A percentile compares a stretch with the other conserved stretches of the same genome.
Conservation (phyloP, 2,329 filamentous ascomycete genomes). For the Xylariaceae sp. region DNA sequence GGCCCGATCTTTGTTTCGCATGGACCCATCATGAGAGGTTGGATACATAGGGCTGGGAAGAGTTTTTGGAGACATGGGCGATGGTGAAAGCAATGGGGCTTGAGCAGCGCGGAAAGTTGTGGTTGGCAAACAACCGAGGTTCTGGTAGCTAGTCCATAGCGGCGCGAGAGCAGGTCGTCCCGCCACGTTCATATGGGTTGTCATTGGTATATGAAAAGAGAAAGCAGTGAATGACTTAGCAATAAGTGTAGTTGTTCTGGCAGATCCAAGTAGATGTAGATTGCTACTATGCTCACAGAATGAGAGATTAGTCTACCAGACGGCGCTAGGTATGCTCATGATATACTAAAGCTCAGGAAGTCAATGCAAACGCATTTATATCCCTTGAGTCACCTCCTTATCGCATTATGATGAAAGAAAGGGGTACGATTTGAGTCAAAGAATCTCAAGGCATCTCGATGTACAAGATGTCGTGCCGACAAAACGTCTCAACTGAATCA, state of each 20-base stretch:
- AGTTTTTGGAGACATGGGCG: slow-evolving; percentile 41
- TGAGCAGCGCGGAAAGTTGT: slow-evolving; percentile 35
- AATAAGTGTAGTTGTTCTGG: neutral
- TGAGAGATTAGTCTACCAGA: neutral
- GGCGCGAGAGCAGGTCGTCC: slow-evolving; percentile 46
- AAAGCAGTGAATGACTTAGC: neutral
- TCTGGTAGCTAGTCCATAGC: slow-evolving; percentile 44
- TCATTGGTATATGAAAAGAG: slow-evolving; percentile 21
- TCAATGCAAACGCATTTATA: slow-evolving; percentile 24
- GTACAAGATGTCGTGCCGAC: slow-evolving; percentile 5
- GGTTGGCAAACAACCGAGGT: slow-evolving; percentile 34
- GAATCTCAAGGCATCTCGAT: slow-evolving; percentile 15
- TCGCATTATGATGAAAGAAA: slow-evolving; percentile 24
- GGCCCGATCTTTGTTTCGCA: slow-evolving; percentile 47
- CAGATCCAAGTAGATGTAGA: neutral
- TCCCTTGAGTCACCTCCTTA: slow-evolving; percentile 15
- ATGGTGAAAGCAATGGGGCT: slow-evolving; percentile 39
- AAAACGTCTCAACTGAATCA: slow-evolving; percentile 9
- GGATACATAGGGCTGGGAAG: slow-evolving; percentile 46
- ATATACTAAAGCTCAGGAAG: slow-evolving; percentile 27
- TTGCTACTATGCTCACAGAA: neutral
- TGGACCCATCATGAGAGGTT: slow-evolving; percentile 42
- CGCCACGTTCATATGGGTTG: slow-evolving; percentile 42
- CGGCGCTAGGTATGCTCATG: neutral
- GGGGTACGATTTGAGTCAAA: slow-evolving; percentile 31